Base-by-base conservation (phyloP, 2,329 filamentous ascomycete genomes). In the Camillea tinctor region DNA sequence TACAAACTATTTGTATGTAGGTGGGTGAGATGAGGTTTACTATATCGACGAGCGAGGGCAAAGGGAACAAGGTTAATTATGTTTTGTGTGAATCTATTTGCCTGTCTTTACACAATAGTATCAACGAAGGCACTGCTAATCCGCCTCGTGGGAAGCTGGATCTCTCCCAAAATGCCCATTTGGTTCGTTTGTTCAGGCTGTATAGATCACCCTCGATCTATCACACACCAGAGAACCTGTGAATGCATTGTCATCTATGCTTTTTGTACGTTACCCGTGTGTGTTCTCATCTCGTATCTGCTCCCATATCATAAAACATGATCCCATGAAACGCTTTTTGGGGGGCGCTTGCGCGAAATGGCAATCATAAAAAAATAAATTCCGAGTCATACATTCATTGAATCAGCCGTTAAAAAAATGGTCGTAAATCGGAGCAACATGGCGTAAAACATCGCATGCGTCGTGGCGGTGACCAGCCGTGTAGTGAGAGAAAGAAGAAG, bases 381-480 rank as follows among this genome's bases (percentile, higher is more conserved):
- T 64, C 58, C 64, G 70, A 66, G 69, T 74, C 72, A 72, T 74
- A 73, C 72, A 74, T 59, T 74, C 72, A 65, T 74, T 65, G 71
- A 70, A 71, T 66, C 59, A 66, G 66, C 70, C 68, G 68, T 44
- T 68, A 66, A 67, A 66, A 66, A 66, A 66, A 63, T 60, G 68
- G 63, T 73, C 71, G 64, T 73, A 72, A 73, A 66, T 72, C 69
- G 65, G 67, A 68, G 64, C 64, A 68, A 70, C 66, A 68, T 73
- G 68, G 62, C 66, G 65, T 70, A 68, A 69, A 67, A 65, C 64
- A 65, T 72, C 66, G 69, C 66, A 69, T 70, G 66, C 65, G 59
- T 60, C 62, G 58, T 64, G 67, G 68, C 68, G 68, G 68, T 70
- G 71, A 71, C 71, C 71, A 69, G 68, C 70, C 68, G 67, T 50